These are phyloP conservation scores for Schwanniomyces polymorphus DNA, from an alignment of 805 yeast genomes.

Conservation along the genomic window DNA sequence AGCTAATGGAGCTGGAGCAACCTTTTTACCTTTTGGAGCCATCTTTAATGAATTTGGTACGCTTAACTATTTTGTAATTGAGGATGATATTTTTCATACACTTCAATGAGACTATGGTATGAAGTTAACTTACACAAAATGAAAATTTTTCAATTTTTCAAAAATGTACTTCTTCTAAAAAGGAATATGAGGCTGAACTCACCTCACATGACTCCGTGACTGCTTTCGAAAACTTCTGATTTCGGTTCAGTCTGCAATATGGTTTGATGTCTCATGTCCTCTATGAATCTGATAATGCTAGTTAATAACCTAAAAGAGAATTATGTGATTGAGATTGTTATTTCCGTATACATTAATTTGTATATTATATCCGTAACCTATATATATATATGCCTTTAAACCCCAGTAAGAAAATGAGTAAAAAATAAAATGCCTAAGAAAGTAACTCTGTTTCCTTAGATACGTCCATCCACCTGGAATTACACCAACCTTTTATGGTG, in stretches of 20 bases:
- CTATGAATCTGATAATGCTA: no score
- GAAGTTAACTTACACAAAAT: not conserved
- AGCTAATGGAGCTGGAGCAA: slow-evolving; percentile 98
- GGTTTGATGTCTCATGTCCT: no score
- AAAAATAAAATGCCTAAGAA: not conserved
- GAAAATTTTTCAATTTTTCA: not conserved
- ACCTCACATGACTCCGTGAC: slow-evolving; percentile 5
- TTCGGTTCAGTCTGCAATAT: no score
- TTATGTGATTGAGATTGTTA: not conserved
- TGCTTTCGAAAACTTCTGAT: not conserved
- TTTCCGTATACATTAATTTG: not conserved
- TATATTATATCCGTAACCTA: not conserved
- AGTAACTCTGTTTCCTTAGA: not conserved
- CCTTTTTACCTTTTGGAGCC: slow-evolving; percentile 66
- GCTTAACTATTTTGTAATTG: not conserved
- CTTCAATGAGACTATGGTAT: not conserved
- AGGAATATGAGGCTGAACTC: not conserved
- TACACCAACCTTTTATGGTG: slow-evolving; percentile 53
- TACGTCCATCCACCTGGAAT: slow-evolving; percentile 40
- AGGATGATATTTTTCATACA: not conserved
- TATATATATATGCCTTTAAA: not conserved
- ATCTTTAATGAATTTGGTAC: slow-evolving; percentile 15
- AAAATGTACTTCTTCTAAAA: not conserved
- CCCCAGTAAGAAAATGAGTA: not conserved
- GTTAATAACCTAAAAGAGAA: no score